Evolutionary conservation across 2,329 filamentous ascomycete genomes (phyloP), one percentile per base, ranked within the genome.

Genomic region (Sphaerulina musiva): DNA sequence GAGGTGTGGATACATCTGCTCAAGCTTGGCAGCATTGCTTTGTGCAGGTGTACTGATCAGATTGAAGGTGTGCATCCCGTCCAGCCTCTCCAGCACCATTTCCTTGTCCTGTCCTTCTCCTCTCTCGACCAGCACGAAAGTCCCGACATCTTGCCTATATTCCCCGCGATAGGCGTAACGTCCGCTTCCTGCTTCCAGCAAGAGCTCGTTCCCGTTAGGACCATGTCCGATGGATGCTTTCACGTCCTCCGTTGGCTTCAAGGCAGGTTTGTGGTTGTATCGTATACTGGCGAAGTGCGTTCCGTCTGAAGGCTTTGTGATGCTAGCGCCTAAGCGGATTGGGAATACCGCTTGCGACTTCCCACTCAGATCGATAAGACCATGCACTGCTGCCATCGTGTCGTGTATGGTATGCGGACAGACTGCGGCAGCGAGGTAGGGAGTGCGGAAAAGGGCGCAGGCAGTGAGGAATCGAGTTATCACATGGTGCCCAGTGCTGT

Each of bases 41-140:
- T 85, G 84, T 60, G 78, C 80, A 2, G 86, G 87, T 11, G 83
- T 83, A 52, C 79, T 82, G 49, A 81, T 83, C 51, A 95, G 73
- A 70, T 95, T 96, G 85, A 95, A 91, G 65, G 89, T 85, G 72
- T 95, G 86, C 39, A 84, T 84, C n/a, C 84, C 86, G 67, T 89
- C 82, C 51, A 96, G 76, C 48, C 83, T 83, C 73, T 96, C 89
- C 51, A 96, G 78, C 39, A 64, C 54, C 46, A 61, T 57, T 45
- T 66, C 64, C 31, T 51, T 60, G 12, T 62, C 56, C 49, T 62
- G 63, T 2, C 63, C 65, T 8, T 60, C 57, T 11, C 59, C 62
- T 23, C 56, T 53, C 2, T 62, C n/a, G 3, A 68, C 53, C 44
- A 69, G 49, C 29, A 93, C 83, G 61, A 93, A 93, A 53, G 80